Evolutionary conservation across 106 monocot species (phyloP).

Genomic region (Dactylorhiza incarnata): DNA sequence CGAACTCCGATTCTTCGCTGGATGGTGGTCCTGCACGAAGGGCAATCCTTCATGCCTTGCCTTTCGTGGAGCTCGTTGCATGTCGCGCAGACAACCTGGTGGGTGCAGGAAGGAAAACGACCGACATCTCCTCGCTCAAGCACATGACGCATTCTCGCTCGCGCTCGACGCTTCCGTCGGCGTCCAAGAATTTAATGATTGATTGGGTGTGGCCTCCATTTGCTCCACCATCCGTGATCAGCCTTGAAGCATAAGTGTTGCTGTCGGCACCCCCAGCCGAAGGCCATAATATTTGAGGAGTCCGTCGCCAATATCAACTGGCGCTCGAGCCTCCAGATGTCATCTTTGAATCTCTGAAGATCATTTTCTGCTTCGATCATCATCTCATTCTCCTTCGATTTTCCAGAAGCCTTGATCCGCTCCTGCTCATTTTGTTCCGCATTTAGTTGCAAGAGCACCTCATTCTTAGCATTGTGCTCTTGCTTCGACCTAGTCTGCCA

Average conservation of each 20-base stretch:
- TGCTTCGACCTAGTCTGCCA: slow-evolving; percentile 31
- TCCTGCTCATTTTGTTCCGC: slow-evolving; percentile 20
- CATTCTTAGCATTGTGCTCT: slow-evolving; percentile 28
- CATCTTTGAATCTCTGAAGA: slow-evolving; percentile 22
- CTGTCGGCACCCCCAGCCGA: slow-evolving; percentile 14
- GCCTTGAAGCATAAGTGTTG: slow-evolving; percentile 2
- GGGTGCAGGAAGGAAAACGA: slow-evolving; percentile 64
- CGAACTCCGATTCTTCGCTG: slow-evolving; percentile 19
- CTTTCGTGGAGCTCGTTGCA: slow-evolving; percentile 56
- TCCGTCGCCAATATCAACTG: slow-evolving; percentile 20
- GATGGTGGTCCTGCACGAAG: slow-evolving; percentile 40
- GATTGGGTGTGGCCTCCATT: slow-evolving; percentile 10
- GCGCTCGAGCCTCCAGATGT: slow-evolving; percentile 21
- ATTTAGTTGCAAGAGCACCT: slow-evolving; percentile 1
- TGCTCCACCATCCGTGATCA: slow-evolving; percentile 5
- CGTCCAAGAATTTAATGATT: neutral
- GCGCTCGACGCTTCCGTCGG: slow-evolving; percentile 16
- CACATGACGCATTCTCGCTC: slow-evolving; percentile 72
- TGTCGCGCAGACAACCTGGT: slow-evolving; percentile 41
- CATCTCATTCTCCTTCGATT: slow-evolving; percentile 19
- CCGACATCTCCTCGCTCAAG: slow-evolving; percentile 58
- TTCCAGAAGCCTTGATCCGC: slow-evolving; percentile 17
- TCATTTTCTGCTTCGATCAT: slow-evolving; percentile 24
- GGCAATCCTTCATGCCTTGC: slow-evolving; percentile 56
- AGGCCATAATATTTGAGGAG: slow-evolving; percentile 16